Percentiles rank a stretch among this genome's conserved stretches.
Evolutionary conservation across 371 early-diverging fungal genomes (phyloP).

Genomic region (Nematocida minor): DNA sequence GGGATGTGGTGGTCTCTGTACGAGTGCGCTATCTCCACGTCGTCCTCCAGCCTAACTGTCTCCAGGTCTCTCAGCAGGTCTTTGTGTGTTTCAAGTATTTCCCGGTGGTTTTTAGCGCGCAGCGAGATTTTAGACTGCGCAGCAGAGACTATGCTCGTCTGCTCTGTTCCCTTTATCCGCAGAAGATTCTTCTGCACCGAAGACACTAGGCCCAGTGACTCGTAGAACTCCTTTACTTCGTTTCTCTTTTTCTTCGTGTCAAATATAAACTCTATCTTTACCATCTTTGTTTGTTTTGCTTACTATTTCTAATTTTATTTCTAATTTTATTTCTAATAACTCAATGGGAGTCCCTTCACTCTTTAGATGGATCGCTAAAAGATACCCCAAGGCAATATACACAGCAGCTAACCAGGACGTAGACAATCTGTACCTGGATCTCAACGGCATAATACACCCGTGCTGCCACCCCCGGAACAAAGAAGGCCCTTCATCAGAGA

Average conservation of each 20-base stretch:
- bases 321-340: background rate
- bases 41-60: conserved; percentile 35
- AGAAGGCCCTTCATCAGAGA: conserved; percentile 65
- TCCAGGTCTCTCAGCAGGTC: conserved; percentile 40
- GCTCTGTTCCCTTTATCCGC: conserved; percentile 1
- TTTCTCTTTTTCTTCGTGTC: conserved; percentile 38
- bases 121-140: conserved; percentile 39
- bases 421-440: conserved; percentile 94
- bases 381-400: conserved; percentile 78
- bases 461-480: conserved; percentile 75
- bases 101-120: conserved; percentile 35
- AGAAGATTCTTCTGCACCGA: conserved; percentile 26
- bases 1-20: conserved; percentile 40
- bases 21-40: conserved; percentile 38
- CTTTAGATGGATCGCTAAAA: conserved; percentile 77
- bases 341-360: conserved; percentile 67
- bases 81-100: conserved; percentile 38
- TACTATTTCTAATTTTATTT: background rate
- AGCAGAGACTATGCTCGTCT: conserved; percentile 43
- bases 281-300: conserved; percentile 4
- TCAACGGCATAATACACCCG: conserved; percentile 98
- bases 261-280: conserved; percentile 49
- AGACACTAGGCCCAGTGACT: conserved; percentile 34
- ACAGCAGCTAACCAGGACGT: conserved; percentile 62
- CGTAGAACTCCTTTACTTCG: conserved; percentile 36